phyloP scores from a whole-genome alignment of 805 yeast species.

The Metschnikowia shivogae region DNA sequence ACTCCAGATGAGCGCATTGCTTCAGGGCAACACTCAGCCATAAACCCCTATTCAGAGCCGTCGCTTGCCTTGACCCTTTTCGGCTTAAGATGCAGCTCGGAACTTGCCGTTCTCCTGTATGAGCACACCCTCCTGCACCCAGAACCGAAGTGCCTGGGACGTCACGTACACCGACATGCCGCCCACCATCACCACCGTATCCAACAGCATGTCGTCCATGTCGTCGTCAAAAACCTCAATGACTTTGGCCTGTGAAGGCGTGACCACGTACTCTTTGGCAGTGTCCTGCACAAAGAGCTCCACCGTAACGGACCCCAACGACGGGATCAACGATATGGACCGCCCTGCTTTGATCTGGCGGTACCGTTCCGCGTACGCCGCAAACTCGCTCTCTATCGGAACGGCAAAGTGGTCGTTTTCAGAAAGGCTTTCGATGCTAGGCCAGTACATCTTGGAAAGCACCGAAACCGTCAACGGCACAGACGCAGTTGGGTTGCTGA shows the following conservation, averaged over 20 bases:
- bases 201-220: conserved; percentile 29
- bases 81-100: background rate
- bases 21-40: background rate
- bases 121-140: conserved; percentile 62
- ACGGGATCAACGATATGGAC: conserved; percentile 50
- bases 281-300: conserved; percentile 38
- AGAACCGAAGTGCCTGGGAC: conserved; percentile 42
- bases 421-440: conserved; percentile 35
- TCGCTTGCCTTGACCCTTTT: background rate
- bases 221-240: conserved; percentile 45
- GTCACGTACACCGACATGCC: conserved; percentile 20
- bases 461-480: conserved; percentile 32
- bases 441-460: conserved; percentile 83
- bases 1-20: no score
- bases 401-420: conserved; percentile 39
- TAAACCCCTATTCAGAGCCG: background rate
- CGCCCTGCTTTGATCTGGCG: conserved; percentile 51
- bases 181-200: conserved; percentile 17
- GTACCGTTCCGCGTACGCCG: conserved; percentile 43
- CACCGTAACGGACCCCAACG: conserved; percentile 59
- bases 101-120: background rate
- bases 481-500: conserved; percentile 18
- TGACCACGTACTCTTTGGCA: conserved; percentile 41
- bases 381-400: conserved; percentile 48
- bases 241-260: conserved; percentile 69